Conservation (phyloP, 805 yeast species). For the Cyberlindnera japonica region DNA sequence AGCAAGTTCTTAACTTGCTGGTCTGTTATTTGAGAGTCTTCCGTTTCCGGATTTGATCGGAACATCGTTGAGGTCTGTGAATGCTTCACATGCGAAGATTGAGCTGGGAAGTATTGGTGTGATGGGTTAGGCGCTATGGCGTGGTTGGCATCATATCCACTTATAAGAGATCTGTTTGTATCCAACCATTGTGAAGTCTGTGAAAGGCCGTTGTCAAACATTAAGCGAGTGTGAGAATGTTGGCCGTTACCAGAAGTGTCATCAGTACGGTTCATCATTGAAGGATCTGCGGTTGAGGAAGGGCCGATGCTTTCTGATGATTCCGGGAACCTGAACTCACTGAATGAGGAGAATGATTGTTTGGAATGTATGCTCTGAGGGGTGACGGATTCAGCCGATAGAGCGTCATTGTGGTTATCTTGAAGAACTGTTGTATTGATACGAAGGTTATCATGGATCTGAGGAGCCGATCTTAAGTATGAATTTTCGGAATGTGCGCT, state of each 20-base stretch:
- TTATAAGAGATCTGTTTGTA: not conserved
- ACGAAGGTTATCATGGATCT: conserved; percentile 1
- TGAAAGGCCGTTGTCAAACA: not conserved
- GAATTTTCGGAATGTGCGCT: not conserved
- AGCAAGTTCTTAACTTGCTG: conserved; percentile 12
- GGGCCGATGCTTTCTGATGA: not conserved
- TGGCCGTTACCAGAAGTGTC: not conserved
- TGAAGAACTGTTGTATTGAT: not conserved
- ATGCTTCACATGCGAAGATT: not conserved
- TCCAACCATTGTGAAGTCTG: not conserved
- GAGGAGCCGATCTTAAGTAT: conserved; percentile 2
- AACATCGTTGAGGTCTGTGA: not conserved
- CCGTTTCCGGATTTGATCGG: not conserved
- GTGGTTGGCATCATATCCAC: not conserved
- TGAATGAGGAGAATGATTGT: conserved; percentile 10
- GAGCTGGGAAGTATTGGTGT: not conserved
- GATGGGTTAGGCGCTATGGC: not conserved
- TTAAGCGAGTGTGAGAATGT: not conserved
- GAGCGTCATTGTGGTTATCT: conserved; percentile 2
- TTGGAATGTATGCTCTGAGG: conserved; percentile 11
- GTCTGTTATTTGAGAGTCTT: conserved; percentile 5
- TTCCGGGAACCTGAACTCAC: conserved; percentile 10
- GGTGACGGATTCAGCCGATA: conserved; percentile 5
- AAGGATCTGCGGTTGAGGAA: not conserved
- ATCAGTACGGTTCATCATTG: not conserved